Conservation (phyloP, 2,329 filamentous ascomycete genomes). For the Teratosphaeria viscida region DNA sequence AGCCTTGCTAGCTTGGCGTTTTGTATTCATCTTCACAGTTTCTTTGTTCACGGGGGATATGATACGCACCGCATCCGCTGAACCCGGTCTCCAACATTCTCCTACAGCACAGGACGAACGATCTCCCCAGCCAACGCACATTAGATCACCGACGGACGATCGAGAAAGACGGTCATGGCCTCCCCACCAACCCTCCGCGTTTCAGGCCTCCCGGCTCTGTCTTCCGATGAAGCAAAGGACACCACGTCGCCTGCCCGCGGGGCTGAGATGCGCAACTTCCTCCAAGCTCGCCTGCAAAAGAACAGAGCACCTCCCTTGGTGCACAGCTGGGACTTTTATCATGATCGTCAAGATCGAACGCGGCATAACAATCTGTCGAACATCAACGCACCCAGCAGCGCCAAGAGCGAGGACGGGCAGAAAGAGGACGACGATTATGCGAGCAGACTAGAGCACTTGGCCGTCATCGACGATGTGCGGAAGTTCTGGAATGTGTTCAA, state of each 20-base stretch:
- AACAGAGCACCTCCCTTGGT: constrained; percentile 40
- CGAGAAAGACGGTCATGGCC: not conserved
- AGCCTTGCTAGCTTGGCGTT: not conserved
- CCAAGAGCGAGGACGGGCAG: not conserved
- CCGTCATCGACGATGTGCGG: constrained; percentile 36
- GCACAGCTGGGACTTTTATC: constrained; percentile 44
- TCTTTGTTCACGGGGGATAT: not conserved
- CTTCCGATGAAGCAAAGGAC: constrained; percentile 39
- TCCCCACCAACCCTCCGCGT: not conserved
- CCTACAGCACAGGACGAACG: not conserved
- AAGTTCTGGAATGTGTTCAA: constrained; percentile 45
- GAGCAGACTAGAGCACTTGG: constrained; percentile 36
- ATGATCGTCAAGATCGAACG: constrained; percentile 34
- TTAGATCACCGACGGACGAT: not conserved
- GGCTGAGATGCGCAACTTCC: constrained; percentile 54
- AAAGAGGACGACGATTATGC: constrained; percentile 27
- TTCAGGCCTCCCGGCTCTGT: constrained; percentile 40
- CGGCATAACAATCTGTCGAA: constrained; percentile 2
- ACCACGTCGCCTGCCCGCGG: constrained; percentile 62
- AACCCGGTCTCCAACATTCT: not conserved
- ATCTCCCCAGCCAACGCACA: not conserved
- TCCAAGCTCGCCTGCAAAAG: constrained; percentile 28
- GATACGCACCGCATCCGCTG: not conserved
- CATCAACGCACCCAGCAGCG: constrained; percentile 14
- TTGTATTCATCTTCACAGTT: not conserved